Conservation (phyloP, 768 basidiomycete species). For the Suillus ampliporus region DNA sequence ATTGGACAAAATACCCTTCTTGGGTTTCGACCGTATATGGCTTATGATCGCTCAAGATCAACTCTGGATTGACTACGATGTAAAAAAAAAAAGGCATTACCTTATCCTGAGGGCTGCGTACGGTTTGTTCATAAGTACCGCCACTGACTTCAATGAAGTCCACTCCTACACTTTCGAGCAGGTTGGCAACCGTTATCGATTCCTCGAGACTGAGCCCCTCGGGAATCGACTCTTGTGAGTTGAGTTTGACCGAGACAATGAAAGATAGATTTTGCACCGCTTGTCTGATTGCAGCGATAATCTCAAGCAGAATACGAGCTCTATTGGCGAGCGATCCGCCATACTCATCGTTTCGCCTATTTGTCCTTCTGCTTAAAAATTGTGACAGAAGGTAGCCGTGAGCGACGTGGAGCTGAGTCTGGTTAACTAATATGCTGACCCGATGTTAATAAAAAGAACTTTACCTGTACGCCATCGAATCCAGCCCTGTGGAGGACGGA, state of each 20-base stretch:
- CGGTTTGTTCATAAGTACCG: constrained; percentile 40
- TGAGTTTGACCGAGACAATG: constrained; percentile 41
- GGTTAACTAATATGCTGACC: neutral
- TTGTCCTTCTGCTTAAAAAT: constrained; percentile 49
- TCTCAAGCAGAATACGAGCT: constrained; percentile 52
- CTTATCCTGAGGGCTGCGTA: constrained; percentile 6
- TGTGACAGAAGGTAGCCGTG: constrained; percentile 54
- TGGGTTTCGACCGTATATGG: constrained; percentile 15
- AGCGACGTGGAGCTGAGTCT: constrained; percentile 45
- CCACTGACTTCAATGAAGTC: constrained; percentile 50
- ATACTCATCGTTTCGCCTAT: constrained; percentile 59
- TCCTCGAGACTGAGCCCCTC: constrained; percentile 42
- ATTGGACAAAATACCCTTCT: constrained; percentile 39
- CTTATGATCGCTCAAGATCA: constrained; percentile 13
- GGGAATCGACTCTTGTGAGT: constrained; percentile 32
- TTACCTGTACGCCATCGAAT: constrained; percentile 69
- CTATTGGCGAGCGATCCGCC: constrained; percentile 61
- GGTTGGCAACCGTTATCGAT: constrained; percentile 31
- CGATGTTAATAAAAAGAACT: neutral
- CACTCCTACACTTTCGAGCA: constrained; percentile 40
- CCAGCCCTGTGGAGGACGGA: constrained; percentile 59
- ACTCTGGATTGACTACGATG: neutral
- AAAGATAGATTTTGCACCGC: constrained; percentile 40
- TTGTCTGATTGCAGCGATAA: constrained; percentile 48
- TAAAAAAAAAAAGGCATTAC: constrained; percentile 15